A percentile compares a stretch with the other conserved stretches of the same genome.
Conservation (phyloP, 495 filamentous ascomycete genomes). For the Aspergillus indologenus region DNA sequence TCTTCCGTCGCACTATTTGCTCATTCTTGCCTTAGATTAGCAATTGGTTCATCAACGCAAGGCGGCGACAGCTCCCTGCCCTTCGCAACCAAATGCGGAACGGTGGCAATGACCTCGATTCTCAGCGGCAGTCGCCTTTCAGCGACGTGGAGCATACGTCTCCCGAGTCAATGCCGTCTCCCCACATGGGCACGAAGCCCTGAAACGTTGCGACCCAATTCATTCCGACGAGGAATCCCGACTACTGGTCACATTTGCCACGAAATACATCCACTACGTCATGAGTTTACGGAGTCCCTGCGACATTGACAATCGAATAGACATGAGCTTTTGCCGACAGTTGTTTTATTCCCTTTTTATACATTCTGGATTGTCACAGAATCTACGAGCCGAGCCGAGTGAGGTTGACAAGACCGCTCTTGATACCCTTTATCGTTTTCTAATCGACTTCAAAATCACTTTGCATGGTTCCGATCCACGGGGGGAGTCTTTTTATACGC, state of each 20-base stretch:
- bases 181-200: slow-evolving; percentile 21
- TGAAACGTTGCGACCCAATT: slow-evolving; percentile 3
- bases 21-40: slow-evolving; percentile 60
- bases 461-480: slow-evolving; percentile 17
- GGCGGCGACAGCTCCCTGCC: slow-evolving; percentile 70
- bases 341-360: slow-evolving; percentile 14
- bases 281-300: slow-evolving; percentile 28
- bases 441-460: slow-evolving; percentile 13
- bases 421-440: slow-evolving; percentile 21
- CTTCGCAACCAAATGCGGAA: slow-evolving; percentile 56
- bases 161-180: slow-evolving; percentile 33
- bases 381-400: slow-evolving; percentile 17
- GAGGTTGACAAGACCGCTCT: slow-evolving; percentile 16
- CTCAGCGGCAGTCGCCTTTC: slow-evolving; percentile 40
- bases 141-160: slow-evolving; percentile 42
- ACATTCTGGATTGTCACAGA: slow-evolving; percentile 2
- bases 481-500: slow-evolving; percentile 5
- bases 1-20: neutral
- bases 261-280: slow-evolving; percentile 16
- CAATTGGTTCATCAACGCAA: slow-evolving; percentile 95
- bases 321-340: slow-evolving; percentile 19
- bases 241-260: neutral
- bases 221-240: neutral
- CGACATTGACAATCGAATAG: slow-evolving; percentile 25
- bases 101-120: slow-evolving; percentile 33